These are phyloP conservation scores for Auriscalpium vulgare DNA, from an alignment of 768 basidiomycete species.

Conservation along the genomic window DNA sequence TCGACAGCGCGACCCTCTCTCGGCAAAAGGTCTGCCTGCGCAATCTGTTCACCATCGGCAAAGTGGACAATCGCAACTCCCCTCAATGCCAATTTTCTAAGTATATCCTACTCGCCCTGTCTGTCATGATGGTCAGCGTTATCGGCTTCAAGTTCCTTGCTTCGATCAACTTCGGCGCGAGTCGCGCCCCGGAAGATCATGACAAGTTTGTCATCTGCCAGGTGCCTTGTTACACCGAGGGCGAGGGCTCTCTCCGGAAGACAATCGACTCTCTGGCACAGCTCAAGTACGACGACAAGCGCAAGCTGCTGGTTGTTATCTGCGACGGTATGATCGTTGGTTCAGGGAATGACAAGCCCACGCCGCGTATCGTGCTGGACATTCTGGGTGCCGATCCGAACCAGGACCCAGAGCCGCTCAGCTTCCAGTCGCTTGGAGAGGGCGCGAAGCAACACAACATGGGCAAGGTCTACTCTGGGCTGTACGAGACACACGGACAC, in stretches of 20 bases:
- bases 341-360: slow-evolving; percentile 92
- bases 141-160: slow-evolving; percentile 96
- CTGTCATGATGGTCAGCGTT: slow-evolving; percentile 86
- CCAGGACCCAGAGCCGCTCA: slow-evolving; percentile 88
- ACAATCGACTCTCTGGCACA: slow-evolving; percentile 94
- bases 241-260: slow-evolving; percentile 70
- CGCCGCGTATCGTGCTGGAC: slow-evolving; percentile 92
- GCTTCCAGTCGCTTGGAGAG: slow-evolving; percentile 90
- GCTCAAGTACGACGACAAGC: slow-evolving; percentile 97
- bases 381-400: slow-evolving; percentile 93
- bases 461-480: slow-evolving; percentile 94
- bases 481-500: slow-evolving; percentile 91
- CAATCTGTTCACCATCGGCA: slow-evolving; percentile 88
- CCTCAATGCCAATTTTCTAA: slow-evolving; percentile 87
- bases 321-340: slow-evolving; percentile 99
- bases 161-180: slow-evolving; percentile 73
- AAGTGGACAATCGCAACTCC: slow-evolving; percentile 87
- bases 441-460: slow-evolving; percentile 96
- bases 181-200: slow-evolving; percentile 85
- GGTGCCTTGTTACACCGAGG: slow-evolving; percentile 98
- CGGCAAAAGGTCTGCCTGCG: slow-evolving; percentile 84
- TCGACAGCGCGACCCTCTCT: slow-evolving; percentile 52
- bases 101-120: slow-evolving; percentile 85
- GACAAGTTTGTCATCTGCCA: slow-evolving; percentile 98
- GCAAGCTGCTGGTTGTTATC: slow-evolving; percentile 86